Percentiles rank a stretch among this genome's conserved stretches.
phyloP scores from a whole-genome alignment of 495 filamentous ascomycete genomes.

The Podospora pseudoanserina region DNA sequence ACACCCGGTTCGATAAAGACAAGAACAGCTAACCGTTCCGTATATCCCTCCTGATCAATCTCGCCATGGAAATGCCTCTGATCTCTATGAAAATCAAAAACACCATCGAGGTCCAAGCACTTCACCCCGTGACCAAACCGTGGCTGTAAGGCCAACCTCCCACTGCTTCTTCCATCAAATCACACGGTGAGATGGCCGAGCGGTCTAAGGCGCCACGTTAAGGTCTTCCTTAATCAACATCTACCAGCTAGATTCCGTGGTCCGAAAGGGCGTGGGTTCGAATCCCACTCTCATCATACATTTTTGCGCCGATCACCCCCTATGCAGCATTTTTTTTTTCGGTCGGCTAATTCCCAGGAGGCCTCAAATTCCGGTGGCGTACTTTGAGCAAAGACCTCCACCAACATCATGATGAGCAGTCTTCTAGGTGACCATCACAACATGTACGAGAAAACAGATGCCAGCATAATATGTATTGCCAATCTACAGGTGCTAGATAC shows the following conservation, averaged over 20 bases:
- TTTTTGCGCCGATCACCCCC: not conserved
- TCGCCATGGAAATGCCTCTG: no score
- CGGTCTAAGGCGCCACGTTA: not conserved
- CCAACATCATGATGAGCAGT: no score
- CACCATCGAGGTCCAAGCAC: no score
- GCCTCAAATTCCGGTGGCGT: not conserved
- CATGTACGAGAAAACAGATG: not conserved
- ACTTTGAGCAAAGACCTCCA: not conserved
- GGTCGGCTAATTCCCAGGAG: not conserved
- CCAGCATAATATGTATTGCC: conserved; percentile 5
- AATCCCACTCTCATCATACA: conserved; percentile 37
- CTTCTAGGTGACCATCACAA: not conserved
- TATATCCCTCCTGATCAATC: no score
- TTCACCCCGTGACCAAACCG: no score
- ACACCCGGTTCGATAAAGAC: no score
- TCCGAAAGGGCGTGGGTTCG: conserved; percentile 41
- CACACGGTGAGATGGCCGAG: not conserved
- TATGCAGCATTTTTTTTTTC: not conserved
- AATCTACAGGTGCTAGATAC: conserved; percentile 5
- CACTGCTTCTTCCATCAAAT: not conserved
- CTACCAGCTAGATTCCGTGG: conserved; percentile 25
- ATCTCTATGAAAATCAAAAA: no score
- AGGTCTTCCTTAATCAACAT: not conserved
- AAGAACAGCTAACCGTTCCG: no score
- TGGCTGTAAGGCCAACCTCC: not conserved